Conservation (phyloP, 805 yeast genomes). For the Candida schatavii region DNA sequence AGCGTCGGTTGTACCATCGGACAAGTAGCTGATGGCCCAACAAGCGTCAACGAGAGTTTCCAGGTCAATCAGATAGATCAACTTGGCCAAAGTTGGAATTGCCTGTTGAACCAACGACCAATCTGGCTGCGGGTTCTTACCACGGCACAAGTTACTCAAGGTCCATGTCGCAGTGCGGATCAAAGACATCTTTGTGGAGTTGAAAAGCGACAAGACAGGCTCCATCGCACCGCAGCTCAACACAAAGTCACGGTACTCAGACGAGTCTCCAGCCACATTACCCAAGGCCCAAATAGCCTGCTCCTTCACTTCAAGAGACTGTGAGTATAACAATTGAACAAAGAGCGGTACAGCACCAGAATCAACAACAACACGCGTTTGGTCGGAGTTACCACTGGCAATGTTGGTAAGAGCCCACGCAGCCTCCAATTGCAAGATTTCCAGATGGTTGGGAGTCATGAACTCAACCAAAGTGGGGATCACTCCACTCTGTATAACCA, state of each 20-base stretch:
- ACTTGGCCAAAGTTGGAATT: conserved; percentile 85
- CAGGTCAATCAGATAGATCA: conserved; percentile 84
- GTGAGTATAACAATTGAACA: conserved; percentile 75
- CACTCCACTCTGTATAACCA: conserved; percentile 90
- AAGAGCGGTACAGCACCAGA: conserved; percentile 92
- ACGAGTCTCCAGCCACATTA: conserved; percentile 97
- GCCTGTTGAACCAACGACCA: conserved; percentile 87
- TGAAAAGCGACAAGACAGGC: conserved; percentile 78
- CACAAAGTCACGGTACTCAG: conserved; percentile 86
- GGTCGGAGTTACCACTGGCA: conserved; percentile 89
- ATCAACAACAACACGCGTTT: conserved; percentile 87
- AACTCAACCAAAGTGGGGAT: conserved; percentile 88
- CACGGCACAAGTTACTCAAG: conserved; percentile 92
- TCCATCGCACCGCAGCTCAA: conserved; percentile 82
- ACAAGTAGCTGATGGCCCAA: conserved; percentile 95
- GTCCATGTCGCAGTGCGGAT: conserved; percentile 99
- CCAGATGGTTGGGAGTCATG: conserved; percentile 70
- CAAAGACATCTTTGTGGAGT: conserved; percentile 80
- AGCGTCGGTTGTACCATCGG: conserved; percentile 90
- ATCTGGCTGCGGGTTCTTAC: conserved; percentile 93
- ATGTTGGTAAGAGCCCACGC: conserved; percentile 99
- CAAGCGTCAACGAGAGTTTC: conserved; percentile 97
- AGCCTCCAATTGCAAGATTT: conserved; percentile 91
- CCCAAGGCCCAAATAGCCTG: conserved; percentile 99
- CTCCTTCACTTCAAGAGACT: conserved; percentile 88